These are phyloP conservation scores for Cladosporium sp. DNA, from an alignment of 2,329 filamentous ascomycete genomes.

Conservation along the genomic window DNA sequence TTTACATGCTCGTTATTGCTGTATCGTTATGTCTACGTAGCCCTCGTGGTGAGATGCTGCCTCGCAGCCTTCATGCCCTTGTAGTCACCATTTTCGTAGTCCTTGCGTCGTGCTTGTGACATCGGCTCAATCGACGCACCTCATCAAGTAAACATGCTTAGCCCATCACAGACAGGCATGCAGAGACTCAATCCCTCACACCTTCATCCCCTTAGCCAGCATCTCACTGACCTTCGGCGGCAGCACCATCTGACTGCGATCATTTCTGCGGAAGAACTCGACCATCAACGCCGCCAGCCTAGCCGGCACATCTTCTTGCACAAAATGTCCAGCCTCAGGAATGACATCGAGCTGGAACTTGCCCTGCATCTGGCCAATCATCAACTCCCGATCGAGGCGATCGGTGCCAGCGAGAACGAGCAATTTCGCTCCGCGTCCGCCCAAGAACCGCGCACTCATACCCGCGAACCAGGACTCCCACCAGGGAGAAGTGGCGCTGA, in stretches of 20 bases:
- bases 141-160: not conserved
- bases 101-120: not conserved
- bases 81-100: not conserved
- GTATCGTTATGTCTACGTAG: not conserved
- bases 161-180: not conserved
- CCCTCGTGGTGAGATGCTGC: not conserved
- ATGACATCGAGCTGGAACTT: constrained; percentile 97
- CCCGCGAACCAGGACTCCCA: constrained; percentile 95
- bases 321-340: constrained; percentile 91
- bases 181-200: constrained; percentile 35
- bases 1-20: not conserved
- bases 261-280: constrained; percentile 91
- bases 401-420: constrained; percentile 86
- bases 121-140: not conserved
- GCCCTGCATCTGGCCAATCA: constrained; percentile 96
- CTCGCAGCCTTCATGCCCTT: not conserved
- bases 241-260: constrained; percentile 78
- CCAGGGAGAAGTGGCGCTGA: constrained; percentile 80
- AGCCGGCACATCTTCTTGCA: constrained; percentile 91
- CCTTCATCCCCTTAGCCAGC: constrained; percentile 51
- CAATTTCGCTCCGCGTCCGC: constrained; percentile 77
- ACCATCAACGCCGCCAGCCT: constrained; percentile 82
- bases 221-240: constrained; percentile 77
- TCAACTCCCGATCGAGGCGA: constrained; percentile 84
- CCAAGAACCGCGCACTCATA: constrained; percentile 83